phyloP scores from a whole-genome alignment of 345 rosid genomes.

The Heritiera littoralis region DNA sequence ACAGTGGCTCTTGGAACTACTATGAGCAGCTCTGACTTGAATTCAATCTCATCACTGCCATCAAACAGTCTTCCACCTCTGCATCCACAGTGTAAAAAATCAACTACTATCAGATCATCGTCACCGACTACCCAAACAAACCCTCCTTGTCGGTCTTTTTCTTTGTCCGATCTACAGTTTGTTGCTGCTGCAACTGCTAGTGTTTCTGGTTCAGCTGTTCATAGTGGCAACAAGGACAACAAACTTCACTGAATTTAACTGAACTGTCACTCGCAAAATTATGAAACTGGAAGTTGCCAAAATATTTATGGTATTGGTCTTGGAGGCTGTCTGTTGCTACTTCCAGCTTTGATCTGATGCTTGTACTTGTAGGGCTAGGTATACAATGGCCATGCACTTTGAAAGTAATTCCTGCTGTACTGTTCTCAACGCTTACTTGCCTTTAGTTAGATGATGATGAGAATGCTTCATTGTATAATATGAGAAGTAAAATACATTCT shows the following conservation, averaged over 20 bases:
- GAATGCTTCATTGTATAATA: constrained; percentile 17
- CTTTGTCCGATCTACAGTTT: constrained; percentile 42
- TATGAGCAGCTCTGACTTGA: constrained; percentile 11
- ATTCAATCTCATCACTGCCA: constrained; percentile 11
- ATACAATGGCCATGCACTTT: constrained; percentile 7
- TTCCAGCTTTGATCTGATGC: constrained; percentile 19
- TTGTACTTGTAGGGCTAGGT: constrained; percentile 18
- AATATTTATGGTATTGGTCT: constrained; percentile 11
- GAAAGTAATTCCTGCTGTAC: constrained; percentile 11
- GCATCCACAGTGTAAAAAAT: constrained; percentile 34
- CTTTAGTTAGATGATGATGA: constrained; percentile 12
- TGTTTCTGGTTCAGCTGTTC: constrained; percentile 16
- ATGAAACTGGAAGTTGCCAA: constrained; percentile 10
- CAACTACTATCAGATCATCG: constrained; percentile 19
- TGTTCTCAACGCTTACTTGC: constrained; percentile 9
- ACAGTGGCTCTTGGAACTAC: not conserved
- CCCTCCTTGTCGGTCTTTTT: constrained; percentile 41
- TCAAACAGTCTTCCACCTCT: constrained; percentile 38
- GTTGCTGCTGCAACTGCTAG: constrained; percentile 26
- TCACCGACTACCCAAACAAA: constrained; percentile 17
- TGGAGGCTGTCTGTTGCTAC: not conserved
- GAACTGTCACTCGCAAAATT: not conserved
- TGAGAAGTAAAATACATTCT: constrained; percentile 15
- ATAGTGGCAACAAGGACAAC: constrained; percentile 23
- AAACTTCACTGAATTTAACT: constrained; percentile 20